A percentile compares a stretch with the other conserved stretches of the same genome.
Conservation (phyloP, 495 filamentous ascomycete genomes). For the Penicillium chermesinum region DNA sequence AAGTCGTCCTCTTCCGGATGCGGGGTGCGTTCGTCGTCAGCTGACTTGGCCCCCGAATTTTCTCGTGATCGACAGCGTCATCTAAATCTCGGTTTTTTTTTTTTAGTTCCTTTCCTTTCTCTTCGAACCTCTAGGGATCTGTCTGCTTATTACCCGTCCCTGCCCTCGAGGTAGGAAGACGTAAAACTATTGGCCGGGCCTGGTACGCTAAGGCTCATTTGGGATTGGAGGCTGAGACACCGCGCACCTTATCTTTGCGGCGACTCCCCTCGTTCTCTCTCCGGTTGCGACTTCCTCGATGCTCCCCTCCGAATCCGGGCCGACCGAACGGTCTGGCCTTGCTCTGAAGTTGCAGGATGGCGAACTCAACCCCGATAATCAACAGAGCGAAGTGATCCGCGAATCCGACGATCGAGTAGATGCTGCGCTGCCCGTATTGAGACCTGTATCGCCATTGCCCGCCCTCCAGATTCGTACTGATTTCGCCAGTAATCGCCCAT, state of each 20-base stretch:
- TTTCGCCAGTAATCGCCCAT: slow-evolving; percentile 20
- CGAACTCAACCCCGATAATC: slow-evolving; percentile 1
- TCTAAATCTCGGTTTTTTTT: slow-evolving; percentile 3
- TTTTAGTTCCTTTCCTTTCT: slow-evolving; percentile 2
- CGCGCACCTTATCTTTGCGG: slow-evolving; percentile 13
- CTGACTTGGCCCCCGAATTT: slow-evolving; percentile 13
- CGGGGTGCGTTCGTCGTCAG: slow-evolving; percentile 14
- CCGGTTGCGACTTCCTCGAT: slow-evolving; percentile 21
- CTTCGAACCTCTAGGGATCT: slow-evolving; percentile 1
- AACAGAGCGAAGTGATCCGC: neutral
- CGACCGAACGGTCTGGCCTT: slow-evolving; percentile 24
- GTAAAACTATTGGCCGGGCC: slow-evolving; percentile 22
- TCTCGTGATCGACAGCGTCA: slow-evolving; percentile 6
- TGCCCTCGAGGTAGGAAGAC: neutral
- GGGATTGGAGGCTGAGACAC: slow-evolving; percentile 23
- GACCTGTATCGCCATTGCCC: slow-evolving; percentile 22
- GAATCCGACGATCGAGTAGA: slow-evolving; percentile 4
- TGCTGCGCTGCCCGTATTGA: slow-evolving; percentile 13
- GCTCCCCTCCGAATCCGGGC: slow-evolving; percentile 20
- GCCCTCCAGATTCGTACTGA: slow-evolving; percentile 43
- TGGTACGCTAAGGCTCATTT: slow-evolving; percentile 20
- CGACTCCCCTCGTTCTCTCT: slow-evolving; percentile 3
- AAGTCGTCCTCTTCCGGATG: slow-evolving; percentile 12
- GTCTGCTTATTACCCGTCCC: slow-evolving; percentile 1
- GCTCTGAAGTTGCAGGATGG: slow-evolving; percentile 4